Evolutionary conservation across 768 basidiomycete genomes (phyloP), one percentile per base, ranked within the genome.

Genomic region (Trametes cingulata): DNA sequence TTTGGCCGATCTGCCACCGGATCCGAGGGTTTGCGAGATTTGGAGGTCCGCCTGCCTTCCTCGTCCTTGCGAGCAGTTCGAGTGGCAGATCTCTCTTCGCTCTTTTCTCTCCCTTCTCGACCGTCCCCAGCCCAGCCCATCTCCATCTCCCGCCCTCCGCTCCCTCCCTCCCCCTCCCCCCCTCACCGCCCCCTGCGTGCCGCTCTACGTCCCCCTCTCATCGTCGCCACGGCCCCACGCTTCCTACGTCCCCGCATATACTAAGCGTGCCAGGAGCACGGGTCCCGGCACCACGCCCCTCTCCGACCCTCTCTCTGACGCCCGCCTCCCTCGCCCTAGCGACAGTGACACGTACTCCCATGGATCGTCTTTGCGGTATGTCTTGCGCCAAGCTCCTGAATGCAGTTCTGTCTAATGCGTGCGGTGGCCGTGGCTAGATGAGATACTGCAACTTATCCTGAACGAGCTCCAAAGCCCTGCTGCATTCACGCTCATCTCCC

Each of bases 361-460:
- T 88, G 85, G 79, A 88, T 67, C 84, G 82, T 67, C 80, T 88
- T 52, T 88, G 85, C 64, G 85, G 87, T 88, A 68, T 61, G 86
- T 78, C 65, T 47, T 10, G 42, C 24, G 19, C 40, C 24, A 49
- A 40, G 39, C 36, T 9, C 27, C 7, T 35, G 39, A 41, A 24
- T 50, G 35, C 25, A 37, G n/a, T 41, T 61, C 29, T 33, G 29
- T 4, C 29, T 14, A 50, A 33, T 29, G 53, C 42, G n/a, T 40
- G 48, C 42, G 8, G 42, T n/a, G 45, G 47, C 52, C 35, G 50
- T 9, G 19, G 14, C 39, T 53, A 82, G 80, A 80, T 69, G 90
- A 92, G 76, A 76, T 92, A 63, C 75, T 92, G 40, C 86, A 88
- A 71, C 74, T 89, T 63, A 79, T 92, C 70, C 82, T 91, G 72